These are phyloP conservation scores for Heliamphora exappendiculata DNA, from an alignment of 148 eudicot genomes.

Conservation along the genomic window DNA sequence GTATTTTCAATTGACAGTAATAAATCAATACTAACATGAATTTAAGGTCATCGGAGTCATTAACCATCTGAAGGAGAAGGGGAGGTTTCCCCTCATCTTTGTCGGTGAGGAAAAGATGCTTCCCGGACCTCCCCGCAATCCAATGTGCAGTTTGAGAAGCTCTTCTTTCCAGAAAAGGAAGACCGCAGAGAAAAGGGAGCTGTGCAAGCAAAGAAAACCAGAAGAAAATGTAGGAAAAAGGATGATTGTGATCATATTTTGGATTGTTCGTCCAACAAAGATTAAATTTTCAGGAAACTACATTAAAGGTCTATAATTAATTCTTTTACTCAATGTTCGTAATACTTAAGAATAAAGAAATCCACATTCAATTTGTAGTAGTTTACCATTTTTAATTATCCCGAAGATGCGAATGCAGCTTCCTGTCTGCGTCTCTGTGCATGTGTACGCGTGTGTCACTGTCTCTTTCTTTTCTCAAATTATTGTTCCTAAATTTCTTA, in stretches of 20 bases:
- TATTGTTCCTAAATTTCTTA: too few species aligned
- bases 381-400: too few species aligned
- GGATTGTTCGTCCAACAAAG: too few species aligned
- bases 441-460: too few species aligned
- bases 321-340: background rate
- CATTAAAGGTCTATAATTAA: background rate
- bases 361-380: too few species aligned
- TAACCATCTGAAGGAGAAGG: conserved; percentile 77
- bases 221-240: conserved; percentile 3
- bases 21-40: conserved; percentile 56
- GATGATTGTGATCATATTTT: background rate
- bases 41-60: conserved; percentile 60
- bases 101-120: conserved; percentile 83
- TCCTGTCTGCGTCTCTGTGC: too few species aligned
- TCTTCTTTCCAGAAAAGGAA: conserved; percentile 69
- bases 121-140: conserved; percentile 89
- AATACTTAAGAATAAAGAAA: background rate
- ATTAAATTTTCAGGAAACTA: background rate
- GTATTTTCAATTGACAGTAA: background rate
- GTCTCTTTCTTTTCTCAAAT: too few species aligned
- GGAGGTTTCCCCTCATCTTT: conserved; percentile 67
- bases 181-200: conserved; percentile 90
- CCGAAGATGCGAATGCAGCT: too few species aligned
- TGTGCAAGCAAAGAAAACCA: conserved; percentile 18
- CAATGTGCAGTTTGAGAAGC: conserved; percentile 79